phyloP scores from a whole-genome alignment of 164 flowering plant species.

The Chimonanthus salicifolius region DNA sequence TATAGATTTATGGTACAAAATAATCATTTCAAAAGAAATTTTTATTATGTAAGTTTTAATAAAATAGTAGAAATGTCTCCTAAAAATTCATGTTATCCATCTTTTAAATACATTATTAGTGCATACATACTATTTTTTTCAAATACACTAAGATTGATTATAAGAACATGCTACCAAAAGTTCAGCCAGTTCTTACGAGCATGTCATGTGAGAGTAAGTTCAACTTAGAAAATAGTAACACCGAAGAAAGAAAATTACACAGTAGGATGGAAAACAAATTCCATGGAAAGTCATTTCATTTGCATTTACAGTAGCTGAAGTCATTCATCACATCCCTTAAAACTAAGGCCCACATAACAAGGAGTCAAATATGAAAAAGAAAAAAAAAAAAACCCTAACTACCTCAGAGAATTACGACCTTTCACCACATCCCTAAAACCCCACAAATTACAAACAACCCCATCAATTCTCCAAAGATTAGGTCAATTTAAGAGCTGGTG shows the following conservation, averaged over 20 bases:
- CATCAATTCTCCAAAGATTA: not conserved
- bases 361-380: not conserved
- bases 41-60: too few relatives aligned
- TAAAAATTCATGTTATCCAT: too few relatives aligned
- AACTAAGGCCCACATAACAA: not conserved
- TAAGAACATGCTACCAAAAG: too few relatives aligned
- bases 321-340: not conserved
- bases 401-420: not conserved
- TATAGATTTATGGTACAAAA: too few relatives aligned
- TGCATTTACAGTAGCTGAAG: not conserved
- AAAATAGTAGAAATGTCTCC: too few relatives aligned
- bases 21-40: too few relatives aligned
- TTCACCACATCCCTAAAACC: not conserved
- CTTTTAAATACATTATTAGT: too few relatives aligned
- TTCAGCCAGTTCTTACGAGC: too few relatives aligned
- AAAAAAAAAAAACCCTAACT: not conserved
- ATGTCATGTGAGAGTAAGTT: too few relatives aligned
- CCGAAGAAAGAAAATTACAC: not conserved
- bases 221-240: not conserved
- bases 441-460: not conserved
- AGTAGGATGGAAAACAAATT: not conserved
- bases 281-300: not conserved
- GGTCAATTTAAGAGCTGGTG: slow-evolving; percentile 15
- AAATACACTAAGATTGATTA: too few relatives aligned
- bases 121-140: too few relatives aligned